phyloP scores from a whole-genome alignment of 2,329 filamentous ascomycete genomes.

The Xylaria sp. region DNA sequence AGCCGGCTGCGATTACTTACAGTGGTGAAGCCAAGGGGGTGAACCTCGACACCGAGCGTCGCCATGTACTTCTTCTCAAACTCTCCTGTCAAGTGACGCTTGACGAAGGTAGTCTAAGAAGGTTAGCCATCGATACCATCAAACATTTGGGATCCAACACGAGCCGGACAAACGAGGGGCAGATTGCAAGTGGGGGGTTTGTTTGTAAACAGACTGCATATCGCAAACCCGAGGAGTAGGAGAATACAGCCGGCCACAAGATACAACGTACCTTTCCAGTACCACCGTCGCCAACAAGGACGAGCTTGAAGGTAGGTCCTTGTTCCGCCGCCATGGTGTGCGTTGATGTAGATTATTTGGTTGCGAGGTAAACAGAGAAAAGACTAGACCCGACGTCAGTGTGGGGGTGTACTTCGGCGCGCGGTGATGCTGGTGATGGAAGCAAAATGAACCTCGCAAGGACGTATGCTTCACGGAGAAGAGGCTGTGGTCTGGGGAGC shows the following conservation, averaged over 20 bases:
- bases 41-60: conserved; percentile 98
- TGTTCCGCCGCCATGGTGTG: conserved; percentile 65
- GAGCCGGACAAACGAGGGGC: conserved; percentile 33
- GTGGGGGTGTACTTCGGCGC: conserved; percentile 26
- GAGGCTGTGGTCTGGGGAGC: not conserved
- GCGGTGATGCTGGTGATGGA: conserved; percentile 14
- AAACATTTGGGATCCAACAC: conserved; percentile 12
- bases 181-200: conserved; percentile 31
- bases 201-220: conserved; percentile 16
- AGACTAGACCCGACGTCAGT: conserved; percentile 34
- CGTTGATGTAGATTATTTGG: conserved; percentile 24
- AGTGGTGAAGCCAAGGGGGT: conserved; percentile 96
- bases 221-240: conserved; percentile 13
- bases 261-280: conserved; percentile 86
- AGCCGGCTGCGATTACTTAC: conserved; percentile 64
- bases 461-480: not conserved
- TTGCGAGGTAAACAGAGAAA: conserved; percentile 29
- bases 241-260: conserved; percentile 17
- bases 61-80: conserved; percentile 99
- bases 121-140: conserved; percentile 30
- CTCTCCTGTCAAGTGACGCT: conserved; percentile 99
- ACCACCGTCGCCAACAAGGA: conserved; percentile 98
- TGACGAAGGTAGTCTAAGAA: conserved; percentile 96
- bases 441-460: conserved; percentile 8
- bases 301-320: conserved; percentile 99